Evolutionary conservation across 805 yeast species (phyloP), one percentile per base, ranked within the genome.

Genomic region (Helenozyma baotianmanensis): DNA sequence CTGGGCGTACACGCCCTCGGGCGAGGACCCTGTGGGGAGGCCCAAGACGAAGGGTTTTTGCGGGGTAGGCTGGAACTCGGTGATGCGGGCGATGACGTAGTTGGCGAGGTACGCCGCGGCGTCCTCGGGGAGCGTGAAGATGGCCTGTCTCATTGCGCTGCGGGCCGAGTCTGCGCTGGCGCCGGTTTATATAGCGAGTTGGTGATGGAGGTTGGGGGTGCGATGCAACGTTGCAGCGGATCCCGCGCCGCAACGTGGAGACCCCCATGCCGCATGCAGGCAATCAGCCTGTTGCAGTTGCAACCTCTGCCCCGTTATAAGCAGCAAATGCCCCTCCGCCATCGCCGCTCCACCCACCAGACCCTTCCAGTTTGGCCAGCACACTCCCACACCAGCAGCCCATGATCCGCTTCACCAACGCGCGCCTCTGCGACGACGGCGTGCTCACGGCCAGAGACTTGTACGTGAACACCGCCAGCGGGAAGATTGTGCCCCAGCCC

Each of bases 1-100:
- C 29, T 55, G 51, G 31, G 64, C 58, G 48, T 76, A 76, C 9
- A 76, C 70, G 3, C 70, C 72, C 47, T 73, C 78, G 10, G 81
- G 80, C 4, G 79, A 73, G 4, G 80, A 74, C 3, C 81, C 81
- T 3, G 80, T 76, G 21, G 81, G 81, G 29, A 76, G 64, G 2
- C 81, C 81, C 27, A 76, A 48, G 1, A 76, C 76, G 46, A 69
- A 73, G 11, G 80, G 80, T 26, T 52, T 61, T 2, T 43, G 35
- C 3, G 66, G 45, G 9, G 76, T 61, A 10, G 80, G 79, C 2
- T 37, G 42, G 37, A 73, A 74, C 0, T 43, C 50, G 39, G 58
- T 70, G 51, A 76, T 74, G 33, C 49, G 53, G 24, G 51, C 40
- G 12, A 71, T 60, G 21, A 76, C 69, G 48, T 70, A 58, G 25